Conservation (phyloP, 441 rosid genomes). For the Gossypium lobatum region DNA sequence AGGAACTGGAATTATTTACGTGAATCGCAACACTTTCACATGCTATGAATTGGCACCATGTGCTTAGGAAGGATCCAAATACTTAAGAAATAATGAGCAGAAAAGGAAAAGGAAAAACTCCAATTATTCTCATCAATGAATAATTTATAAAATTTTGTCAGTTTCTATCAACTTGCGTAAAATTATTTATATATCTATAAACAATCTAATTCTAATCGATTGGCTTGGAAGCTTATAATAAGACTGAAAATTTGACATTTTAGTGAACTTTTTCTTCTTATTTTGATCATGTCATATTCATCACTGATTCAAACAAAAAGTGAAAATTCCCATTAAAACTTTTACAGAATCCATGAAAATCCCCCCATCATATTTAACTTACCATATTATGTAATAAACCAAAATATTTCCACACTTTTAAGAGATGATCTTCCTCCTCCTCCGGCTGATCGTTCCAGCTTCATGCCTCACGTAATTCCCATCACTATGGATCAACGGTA, state of each 20-base stretch:
- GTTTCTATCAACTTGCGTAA: background rate
- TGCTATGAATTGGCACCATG: background rate
- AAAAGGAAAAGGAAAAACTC: background rate
- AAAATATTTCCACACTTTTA: background rate
- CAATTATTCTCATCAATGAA: background rate
- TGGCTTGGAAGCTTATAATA: too few relatives aligned
- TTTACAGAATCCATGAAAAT: background rate
- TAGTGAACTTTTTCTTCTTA: background rate
- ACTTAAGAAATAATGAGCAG: background rate
- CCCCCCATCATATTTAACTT: conserved; percentile 10
- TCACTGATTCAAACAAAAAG: conserved; percentile 13
- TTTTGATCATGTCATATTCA: background rate
- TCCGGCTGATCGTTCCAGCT: conserved; percentile 16
- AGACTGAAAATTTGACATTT: background rate
- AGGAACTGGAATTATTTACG: background rate
- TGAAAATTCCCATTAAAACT: conserved; percentile 8
- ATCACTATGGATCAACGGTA: conserved; percentile 46
- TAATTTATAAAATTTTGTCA: background rate
- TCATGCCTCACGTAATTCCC: conserved; percentile 28
- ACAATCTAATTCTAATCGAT: background rate
- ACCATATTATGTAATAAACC: conserved; percentile 13
- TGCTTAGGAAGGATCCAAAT: background rate
- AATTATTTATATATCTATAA: background rate
- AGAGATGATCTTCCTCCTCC: conserved; percentile 30
- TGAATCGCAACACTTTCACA: background rate